Conservation (phyloP, 148 eudicot species). For the Fagopyrum tataricum region DNA sequence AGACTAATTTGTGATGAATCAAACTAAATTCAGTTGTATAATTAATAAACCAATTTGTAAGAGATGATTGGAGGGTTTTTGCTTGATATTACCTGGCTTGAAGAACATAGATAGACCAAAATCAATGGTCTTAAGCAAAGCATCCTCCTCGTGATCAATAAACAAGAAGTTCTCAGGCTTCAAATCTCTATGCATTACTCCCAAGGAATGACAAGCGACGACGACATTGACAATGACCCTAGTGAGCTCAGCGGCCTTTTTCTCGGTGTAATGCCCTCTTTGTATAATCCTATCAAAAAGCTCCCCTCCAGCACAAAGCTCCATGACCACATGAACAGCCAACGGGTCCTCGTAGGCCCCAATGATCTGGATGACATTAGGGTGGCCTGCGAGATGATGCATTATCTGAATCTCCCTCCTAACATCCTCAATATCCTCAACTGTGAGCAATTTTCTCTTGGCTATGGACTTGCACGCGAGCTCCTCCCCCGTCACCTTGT, state of each 20-base stretch:
- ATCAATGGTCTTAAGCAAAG: constrained; percentile 22
- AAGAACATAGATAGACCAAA: constrained; percentile 25
- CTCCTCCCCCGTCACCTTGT: constrained; percentile 17
- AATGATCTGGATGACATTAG: constrained; percentile 19
- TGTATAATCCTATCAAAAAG: constrained; percentile 23
- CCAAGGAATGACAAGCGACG: constrained; percentile 20
- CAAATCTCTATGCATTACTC: constrained; percentile 19
- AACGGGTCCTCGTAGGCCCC: constrained; percentile 23
- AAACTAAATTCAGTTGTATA: not conserved
- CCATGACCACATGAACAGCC: constrained; percentile 23
- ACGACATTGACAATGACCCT: constrained; percentile 19
- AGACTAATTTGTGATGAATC: no score
- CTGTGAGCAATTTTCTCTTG: constrained; percentile 13
- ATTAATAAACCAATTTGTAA: no score
- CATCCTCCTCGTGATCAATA: constrained; percentile 15
- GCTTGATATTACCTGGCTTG: constrained; percentile 12
- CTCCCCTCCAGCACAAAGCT: constrained; percentile 23
- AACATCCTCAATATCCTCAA: constrained; percentile 23
- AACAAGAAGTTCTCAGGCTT: constrained; percentile 22
- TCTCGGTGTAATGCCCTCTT: constrained; percentile 23
- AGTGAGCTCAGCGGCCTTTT: constrained; percentile 22
- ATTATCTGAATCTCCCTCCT: constrained; percentile 25
- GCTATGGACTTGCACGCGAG: constrained; percentile 22
- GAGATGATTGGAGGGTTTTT: no score
- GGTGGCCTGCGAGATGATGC: constrained; percentile 24